These are phyloP conservation scores for Phlebiopsis flavidoalba DNA, from an alignment of 768 basidiomycete genomes.

Conservation along the genomic window DNA sequence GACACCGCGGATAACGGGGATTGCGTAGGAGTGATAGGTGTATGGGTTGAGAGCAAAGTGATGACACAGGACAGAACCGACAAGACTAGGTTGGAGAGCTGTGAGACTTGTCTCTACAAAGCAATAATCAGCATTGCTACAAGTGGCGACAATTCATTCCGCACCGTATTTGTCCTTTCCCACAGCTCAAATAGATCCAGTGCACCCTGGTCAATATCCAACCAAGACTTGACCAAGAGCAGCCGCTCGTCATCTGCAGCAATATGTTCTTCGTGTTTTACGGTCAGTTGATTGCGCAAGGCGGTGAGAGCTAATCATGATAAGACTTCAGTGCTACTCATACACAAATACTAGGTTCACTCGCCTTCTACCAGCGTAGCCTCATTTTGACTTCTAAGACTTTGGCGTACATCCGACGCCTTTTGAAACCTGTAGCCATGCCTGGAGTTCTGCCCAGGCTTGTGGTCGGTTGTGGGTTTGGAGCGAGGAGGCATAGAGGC, in stretches of 20 bases:
- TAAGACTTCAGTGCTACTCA: not conserved
- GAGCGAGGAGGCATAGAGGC: not conserved
- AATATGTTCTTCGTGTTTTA: constrained; percentile 44
- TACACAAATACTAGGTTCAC: not conserved
- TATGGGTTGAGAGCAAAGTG: constrained; percentile 60
- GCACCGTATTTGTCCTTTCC: constrained; percentile 48
- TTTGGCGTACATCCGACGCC: constrained; percentile 9
- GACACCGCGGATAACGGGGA: constrained; percentile 56
- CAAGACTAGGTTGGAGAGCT: constrained; percentile 39
- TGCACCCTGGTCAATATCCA: constrained; percentile 50
- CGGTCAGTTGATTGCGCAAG: constrained; percentile 59
- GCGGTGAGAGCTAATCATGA: constrained; percentile 36
- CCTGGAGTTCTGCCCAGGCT: not conserved
- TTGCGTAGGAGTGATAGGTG: constrained; percentile 56
- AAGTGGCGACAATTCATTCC: constrained; percentile 13
- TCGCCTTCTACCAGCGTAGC: constrained; percentile 11
- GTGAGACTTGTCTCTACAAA: constrained; percentile 37
- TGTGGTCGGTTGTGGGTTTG: not conserved
- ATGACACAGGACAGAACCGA: constrained; percentile 58
- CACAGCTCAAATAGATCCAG: constrained; percentile 60
- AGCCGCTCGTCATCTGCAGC: constrained; percentile 57
- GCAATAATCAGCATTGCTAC: not conserved
- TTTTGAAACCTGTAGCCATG: constrained; percentile 4
- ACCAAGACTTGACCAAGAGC: constrained; percentile 55
- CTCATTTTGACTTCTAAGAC: constrained; percentile 10